Percentiles rank a stretch among this genome's conserved stretches.
Evolutionary conservation across 345 rosid genomes (phyloP).

Genomic region (Eucalyptus urophylla): DNA sequence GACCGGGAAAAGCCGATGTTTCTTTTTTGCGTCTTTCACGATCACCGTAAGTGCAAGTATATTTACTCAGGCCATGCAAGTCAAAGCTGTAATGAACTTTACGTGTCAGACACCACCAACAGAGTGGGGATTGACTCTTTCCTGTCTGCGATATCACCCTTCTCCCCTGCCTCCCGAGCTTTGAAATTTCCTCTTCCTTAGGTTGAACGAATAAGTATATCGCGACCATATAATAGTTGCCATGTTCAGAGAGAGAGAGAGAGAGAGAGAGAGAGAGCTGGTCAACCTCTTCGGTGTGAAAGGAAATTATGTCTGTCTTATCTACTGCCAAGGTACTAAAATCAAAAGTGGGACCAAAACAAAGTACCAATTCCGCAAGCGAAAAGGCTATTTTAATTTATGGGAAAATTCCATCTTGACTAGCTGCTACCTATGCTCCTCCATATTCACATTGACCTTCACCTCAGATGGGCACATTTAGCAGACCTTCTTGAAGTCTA

Average conservation of each 20-base stretch:
- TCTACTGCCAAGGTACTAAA: neutral
- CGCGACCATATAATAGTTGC: neutral
- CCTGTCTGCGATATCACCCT: neutral
- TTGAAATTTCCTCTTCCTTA: neutral
- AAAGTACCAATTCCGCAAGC: neutral
- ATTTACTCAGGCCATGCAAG: neutral
- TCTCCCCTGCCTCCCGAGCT: neutral
- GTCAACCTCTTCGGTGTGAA: neutral
- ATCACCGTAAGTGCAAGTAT: neutral
- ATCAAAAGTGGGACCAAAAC: neutral
- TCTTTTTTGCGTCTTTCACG: neutral
- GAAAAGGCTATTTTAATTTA: neutral
- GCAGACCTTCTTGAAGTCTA: neutral
- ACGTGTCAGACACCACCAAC: neutral
- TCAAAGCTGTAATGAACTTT: neutral
- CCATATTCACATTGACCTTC: neutral
- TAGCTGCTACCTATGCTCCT: neutral
- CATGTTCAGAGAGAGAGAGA: neutral
- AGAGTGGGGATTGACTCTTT: neutral
- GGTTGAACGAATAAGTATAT: neutral
- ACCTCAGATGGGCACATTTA: neutral
- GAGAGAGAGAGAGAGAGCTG: neutral
- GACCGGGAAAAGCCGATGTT: neutral
- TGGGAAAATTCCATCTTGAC: neutral
- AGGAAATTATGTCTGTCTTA: neutral